These are phyloP conservation scores for Boletellus emodensis DNA, from an alignment of 768 basidiomycete genomes.

Conservation along the genomic window DNA sequence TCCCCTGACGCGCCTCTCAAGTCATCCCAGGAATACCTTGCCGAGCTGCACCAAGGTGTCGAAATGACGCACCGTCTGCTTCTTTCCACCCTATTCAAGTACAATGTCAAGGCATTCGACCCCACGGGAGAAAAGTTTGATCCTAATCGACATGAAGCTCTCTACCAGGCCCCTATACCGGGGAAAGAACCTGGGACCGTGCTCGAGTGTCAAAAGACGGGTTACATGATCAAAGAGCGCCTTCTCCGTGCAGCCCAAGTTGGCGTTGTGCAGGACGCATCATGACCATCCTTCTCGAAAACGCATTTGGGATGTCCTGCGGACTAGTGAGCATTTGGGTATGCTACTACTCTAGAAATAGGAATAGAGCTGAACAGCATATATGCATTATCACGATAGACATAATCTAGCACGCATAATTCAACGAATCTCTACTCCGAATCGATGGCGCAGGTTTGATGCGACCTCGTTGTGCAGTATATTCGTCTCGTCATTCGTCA, in stretches of 20 bases:
- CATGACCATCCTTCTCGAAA: constrained; percentile 23
- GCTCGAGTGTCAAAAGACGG: constrained; percentile 84
- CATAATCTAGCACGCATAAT: constrained; percentile 40
- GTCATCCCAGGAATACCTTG: constrained; percentile 53
- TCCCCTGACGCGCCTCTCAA: constrained; percentile 40
- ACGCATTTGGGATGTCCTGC: background rate
- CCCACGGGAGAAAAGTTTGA: constrained; percentile 92
- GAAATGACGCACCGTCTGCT: constrained; percentile 89
- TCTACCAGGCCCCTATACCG: constrained; percentile 91
- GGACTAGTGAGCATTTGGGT: constrained; percentile 10
- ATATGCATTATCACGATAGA: constrained; percentile 32
- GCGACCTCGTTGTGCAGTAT: constrained; percentile 64
- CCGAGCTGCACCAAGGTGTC: constrained; percentile 80
- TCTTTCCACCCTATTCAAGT: constrained; percentile 85
- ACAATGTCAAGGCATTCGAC: constrained; percentile 89
- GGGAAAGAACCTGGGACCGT: constrained; percentile 87
- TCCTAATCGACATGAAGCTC: constrained; percentile 92
- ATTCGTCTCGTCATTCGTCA: constrained; percentile 89
- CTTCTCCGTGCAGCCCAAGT: constrained; percentile 94
- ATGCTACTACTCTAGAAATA: constrained; percentile 27
- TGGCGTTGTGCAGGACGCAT: constrained; percentile 79
- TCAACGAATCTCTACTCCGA: constrained; percentile 86
- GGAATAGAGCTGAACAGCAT: constrained; percentile 18
- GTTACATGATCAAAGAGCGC: constrained; percentile 93
- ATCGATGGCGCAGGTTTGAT: constrained; percentile 50